Evolutionary conservation across 768 basidiomycete genomes (phyloP), one percentile per base, ranked within the genome.

Genomic region (Agrocybe chaxingu): DNA sequence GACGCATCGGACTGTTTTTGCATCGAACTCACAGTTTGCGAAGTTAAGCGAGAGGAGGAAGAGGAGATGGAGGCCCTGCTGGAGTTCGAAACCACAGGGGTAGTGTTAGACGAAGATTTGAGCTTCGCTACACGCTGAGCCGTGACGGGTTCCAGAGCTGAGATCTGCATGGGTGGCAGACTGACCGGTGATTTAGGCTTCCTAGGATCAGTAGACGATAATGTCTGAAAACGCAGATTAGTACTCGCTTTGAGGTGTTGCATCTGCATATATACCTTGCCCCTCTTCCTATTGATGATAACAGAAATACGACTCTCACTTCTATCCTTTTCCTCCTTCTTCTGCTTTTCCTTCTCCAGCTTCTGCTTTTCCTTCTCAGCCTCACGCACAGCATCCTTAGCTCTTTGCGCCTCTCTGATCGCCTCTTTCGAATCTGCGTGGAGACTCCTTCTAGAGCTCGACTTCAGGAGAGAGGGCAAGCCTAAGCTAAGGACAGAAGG

Each of bases 81-180:
- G 50, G 71, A 66, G 19, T 65, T 59, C 6, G 75, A 66, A 4
- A 73, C 62, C 10, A 76, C 62, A 0, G 78, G 70, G 33, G 78
- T 73, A 35, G 72, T 62, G 13, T 80, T 75, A 7, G 78, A 68
- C 11, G 72, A 66, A 13, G 80, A 72, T 70, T 89, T 89, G 56
- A 95, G 77, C 60, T 78, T 89, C 44, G 91, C 92, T 49, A 96
- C 84, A 24, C 94, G 85, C 61, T 89, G 86, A 13, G 89, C 85
- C 34, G 93, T 95, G 37, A 80, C 74, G 36, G 86, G 81, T 36
- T 92, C 88, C 53, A 95, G 71, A 11, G 89, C 92, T 32, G 87
- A 76, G 62, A 96, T 89, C 62, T 95, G 92, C 82, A 96, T 87
- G 16, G 94, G 94, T 10, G 94, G 94, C 58, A 96, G 70, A 61